A percentile compares a stretch with the other conserved stretches of the same genome.
phyloP scores from a whole-genome alignment of 139 green algal genomes.

The Coccomyxa sp. region DNA sequence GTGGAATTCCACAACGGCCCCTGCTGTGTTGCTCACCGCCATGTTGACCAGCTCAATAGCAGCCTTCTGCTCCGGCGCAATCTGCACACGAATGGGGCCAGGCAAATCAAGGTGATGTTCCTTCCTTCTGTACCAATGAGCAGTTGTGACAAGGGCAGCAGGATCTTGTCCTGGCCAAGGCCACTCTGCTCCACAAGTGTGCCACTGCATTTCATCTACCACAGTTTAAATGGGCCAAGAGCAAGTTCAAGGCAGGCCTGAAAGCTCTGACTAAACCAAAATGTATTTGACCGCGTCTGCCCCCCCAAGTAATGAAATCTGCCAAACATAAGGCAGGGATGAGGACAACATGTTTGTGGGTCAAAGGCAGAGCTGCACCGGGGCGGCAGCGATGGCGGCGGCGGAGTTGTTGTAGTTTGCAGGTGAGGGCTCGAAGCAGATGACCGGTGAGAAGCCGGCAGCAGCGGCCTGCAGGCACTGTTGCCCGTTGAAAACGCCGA shows the following conservation, averaged over 20 bases:
- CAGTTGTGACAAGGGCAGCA: not conserved
- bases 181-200: not conserved
- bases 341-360: not conserved
- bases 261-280: not conserved
- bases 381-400: not conserved
- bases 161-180: not conserved
- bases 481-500: no score
- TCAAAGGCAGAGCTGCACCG: not conserved
- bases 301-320: not conserved
- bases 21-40: not conserved
- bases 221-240: not conserved
- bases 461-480: not conserved
- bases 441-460: not conserved
- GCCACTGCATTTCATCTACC: no score
- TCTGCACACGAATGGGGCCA: not conserved
- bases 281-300: no score
- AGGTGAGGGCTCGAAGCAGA: not conserved
- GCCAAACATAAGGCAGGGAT: not conserved
- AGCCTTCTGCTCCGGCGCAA: not conserved
- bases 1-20: not conserved
- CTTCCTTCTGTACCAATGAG: not conserved
- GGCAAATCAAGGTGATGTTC: not conserved
- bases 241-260: not conserved
- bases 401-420: not conserved
- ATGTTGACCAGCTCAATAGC: not conserved